These are phyloP conservation scores for Neurospora terricola DNA, from an alignment of 495 filamentous ascomycete genomes.

Conservation along the genomic window DNA sequence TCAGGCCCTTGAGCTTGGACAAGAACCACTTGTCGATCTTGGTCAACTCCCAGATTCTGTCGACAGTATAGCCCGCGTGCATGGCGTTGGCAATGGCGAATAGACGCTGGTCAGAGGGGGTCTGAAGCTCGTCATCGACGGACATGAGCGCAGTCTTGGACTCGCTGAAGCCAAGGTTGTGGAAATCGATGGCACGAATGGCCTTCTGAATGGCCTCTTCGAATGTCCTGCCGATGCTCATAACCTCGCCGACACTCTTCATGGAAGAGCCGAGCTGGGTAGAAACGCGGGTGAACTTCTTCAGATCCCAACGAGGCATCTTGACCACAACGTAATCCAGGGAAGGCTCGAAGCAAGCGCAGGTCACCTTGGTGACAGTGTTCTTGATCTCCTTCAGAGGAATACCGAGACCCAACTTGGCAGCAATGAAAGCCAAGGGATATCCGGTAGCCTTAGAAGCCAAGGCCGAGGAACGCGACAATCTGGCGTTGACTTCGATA, in stretches of 20 bases:
- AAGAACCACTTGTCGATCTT: slow-evolving; percentile 98
- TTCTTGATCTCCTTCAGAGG: slow-evolving; percentile 95
- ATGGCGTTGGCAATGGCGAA: slow-evolving; percentile 98
- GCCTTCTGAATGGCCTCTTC: slow-evolving; percentile 99
- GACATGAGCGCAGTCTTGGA: slow-evolving; percentile 78
- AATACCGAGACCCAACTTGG: slow-evolving; percentile 89
- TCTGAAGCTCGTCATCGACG: slow-evolving; percentile 91
- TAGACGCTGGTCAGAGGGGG: slow-evolving; percentile 91
- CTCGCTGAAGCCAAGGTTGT: slow-evolving; percentile 92
- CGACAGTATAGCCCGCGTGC: slow-evolving; percentile 82
- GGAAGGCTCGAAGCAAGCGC: slow-evolving; percentile 98
- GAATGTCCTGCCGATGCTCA: slow-evolving; percentile 94
- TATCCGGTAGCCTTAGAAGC: slow-evolving; percentile 97
- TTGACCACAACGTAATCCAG: slow-evolving; percentile 98
- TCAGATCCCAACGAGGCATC: slow-evolving; percentile 96
- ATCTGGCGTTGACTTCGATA: slow-evolving; percentile 96
- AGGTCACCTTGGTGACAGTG: slow-evolving; percentile 90
- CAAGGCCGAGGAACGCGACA: slow-evolving; percentile 88
- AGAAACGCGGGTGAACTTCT: slow-evolving; percentile 96
- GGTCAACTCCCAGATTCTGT: slow-evolving; percentile 96
- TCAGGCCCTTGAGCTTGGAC: slow-evolving; percentile 77
- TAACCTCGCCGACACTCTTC: slow-evolving; percentile 99
- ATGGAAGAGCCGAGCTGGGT: slow-evolving; percentile 93
- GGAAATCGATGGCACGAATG: slow-evolving; percentile 86
- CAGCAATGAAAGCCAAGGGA: slow-evolving; percentile 90